These are phyloP conservation scores for Colletotrichum sp. DNA, from an alignment of 2,329 filamentous ascomycete genomes.

Conservation along the genomic window DNA sequence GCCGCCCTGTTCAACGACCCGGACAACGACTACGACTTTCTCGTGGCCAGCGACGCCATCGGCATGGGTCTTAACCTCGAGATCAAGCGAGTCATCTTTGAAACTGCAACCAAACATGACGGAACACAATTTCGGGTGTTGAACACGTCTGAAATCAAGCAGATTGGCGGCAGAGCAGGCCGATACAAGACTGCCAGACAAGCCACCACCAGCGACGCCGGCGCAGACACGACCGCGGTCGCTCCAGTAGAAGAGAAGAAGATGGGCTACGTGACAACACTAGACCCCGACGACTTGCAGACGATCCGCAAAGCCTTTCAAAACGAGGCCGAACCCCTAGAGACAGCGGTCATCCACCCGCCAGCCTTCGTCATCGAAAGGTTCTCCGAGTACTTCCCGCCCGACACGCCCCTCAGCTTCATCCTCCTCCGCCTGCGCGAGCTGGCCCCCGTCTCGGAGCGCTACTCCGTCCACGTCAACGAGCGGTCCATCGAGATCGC, in stretches of 20 bases:
- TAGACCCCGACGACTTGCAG: conserved; percentile 73
- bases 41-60: conserved; percentile 94
- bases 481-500: conserved; percentile 69
- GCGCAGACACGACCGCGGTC: not conserved
- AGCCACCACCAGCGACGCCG: conserved; percentile 33
- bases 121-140: conserved; percentile 64
- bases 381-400: conserved; percentile 83
- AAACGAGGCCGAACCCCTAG: conserved; percentile 68
- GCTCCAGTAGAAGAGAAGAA: conserved; percentile 36
- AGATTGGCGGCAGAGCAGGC: conserved; percentile 92
- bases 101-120: conserved; percentile 76
- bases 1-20: conserved; percentile 94
- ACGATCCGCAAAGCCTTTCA: conserved; percentile 68
- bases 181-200: conserved; percentile 78
- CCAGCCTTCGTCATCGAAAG: conserved; percentile 73
- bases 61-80: conserved; percentile 96
- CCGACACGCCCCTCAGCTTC: conserved; percentile 81
- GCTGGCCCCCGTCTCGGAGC: conserved; percentile 64
- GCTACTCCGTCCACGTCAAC: conserved; percentile 70
- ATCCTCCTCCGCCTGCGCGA: conserved; percentile 79
- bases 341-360: conserved; percentile 75
- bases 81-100: conserved; percentile 90
- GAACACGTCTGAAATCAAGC: conserved; percentile 81
- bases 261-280: conserved; percentile 78
- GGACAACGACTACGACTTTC: conserved; percentile 91